Base-by-base conservation (phyloP, 768 basidiomycete genomes). In the Pleurotus djamor region DNA sequence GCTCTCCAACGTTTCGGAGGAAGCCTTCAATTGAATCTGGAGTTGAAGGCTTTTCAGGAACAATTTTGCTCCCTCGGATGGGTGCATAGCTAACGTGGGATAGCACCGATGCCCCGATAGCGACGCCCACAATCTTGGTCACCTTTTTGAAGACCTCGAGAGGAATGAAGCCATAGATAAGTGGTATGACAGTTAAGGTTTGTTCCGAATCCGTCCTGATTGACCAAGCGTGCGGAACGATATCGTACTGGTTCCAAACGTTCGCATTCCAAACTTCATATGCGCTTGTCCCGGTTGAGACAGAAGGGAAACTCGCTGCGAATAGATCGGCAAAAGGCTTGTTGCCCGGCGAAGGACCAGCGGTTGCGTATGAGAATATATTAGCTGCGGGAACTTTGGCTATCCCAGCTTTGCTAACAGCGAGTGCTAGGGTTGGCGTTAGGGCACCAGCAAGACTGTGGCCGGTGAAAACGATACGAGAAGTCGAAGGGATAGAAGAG, bases 361-460 rank as follows among this genome's bases (percentile, higher is more conserved):
- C 45, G 45, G 45, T 47, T 47, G 45, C 14, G n/a, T 47, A 47
- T 17, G 45, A n/a, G 16, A 47, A 7, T 14, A 47, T 17, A 17
- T 47, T 47, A 17, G 45, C n/a, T 17, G 16, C 9, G 13, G 45
- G 45, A 47, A 10, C 28, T 14, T 48, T 48, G 1, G 50, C 21
- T 5, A 59, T 41, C 7, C 50, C 47, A 7, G 58, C 35, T n/a
- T 51, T 51, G n/a, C 36, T n/a, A n/a, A 37, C 32, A 17, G 48
- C 48, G n/a, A 59, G 48, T 5, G 58, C 58, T 32, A 59, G 33
- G 10, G 34, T 36, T 37, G 58, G 58, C n/a, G 58, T 16, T 33
- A 59, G 37, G 10, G 58, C 58, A 12, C 48, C 58, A 14, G 32
- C 58, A 10, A 59, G 58, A 16, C 58, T 59, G 48, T 59, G 58